Evolutionary conservation across 2,329 filamentous ascomycete species (phyloP).

Genomic region (Emydomyces testavorans): DNA sequence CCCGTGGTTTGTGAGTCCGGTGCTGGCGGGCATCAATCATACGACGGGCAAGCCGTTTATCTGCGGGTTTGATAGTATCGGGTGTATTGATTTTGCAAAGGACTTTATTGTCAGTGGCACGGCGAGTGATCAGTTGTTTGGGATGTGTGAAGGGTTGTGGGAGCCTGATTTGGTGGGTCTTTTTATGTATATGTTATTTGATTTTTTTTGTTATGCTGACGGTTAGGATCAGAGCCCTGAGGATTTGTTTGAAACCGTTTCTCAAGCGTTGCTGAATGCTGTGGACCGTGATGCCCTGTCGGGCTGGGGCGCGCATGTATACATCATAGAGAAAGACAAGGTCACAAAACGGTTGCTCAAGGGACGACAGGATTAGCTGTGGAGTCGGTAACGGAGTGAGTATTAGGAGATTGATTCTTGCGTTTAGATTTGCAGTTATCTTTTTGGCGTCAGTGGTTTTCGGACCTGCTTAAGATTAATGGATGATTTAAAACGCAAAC

Average conservation of each 20-base stretch:
- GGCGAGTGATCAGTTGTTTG: slow-evolving; percentile 93
- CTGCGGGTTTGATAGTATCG: slow-evolving; percentile 97
- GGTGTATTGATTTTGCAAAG: slow-evolving; percentile 98
- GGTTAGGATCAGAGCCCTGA: slow-evolving; percentile 56
- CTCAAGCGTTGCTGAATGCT: slow-evolving; percentile 86
- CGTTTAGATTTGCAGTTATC: slow-evolving; percentile 6
- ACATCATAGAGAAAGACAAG: slow-evolving; percentile 99
- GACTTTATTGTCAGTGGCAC: slow-evolving; percentile 98
- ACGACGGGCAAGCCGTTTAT: slow-evolving; percentile 94
- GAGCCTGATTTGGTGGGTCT: slow-evolving; percentile 80
- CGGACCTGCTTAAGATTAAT: slow-evolving; percentile 5
- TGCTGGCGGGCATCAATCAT: slow-evolving; percentile 88
- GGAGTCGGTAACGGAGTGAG: background rate
- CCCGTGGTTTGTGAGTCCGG: slow-evolving; percentile 89
- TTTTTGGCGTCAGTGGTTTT: slow-evolving; percentile 8
- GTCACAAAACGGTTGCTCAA: slow-evolving; percentile 97
- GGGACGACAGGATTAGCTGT: slow-evolving; percentile 75
- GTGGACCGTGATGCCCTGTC: slow-evolving; percentile 94
- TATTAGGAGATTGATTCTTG: background rate
- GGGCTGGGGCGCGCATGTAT: slow-evolving; percentile 96
- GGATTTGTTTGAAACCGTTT: slow-evolving; percentile 96
- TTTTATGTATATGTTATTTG: background rate
- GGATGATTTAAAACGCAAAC: background rate
- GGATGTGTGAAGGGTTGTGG: slow-evolving; percentile 96
- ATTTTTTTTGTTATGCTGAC: background rate